phyloP scores from a whole-genome alignment of 2,329 filamentous ascomycete genomes.

The Parafenestella ontariensis region DNA sequence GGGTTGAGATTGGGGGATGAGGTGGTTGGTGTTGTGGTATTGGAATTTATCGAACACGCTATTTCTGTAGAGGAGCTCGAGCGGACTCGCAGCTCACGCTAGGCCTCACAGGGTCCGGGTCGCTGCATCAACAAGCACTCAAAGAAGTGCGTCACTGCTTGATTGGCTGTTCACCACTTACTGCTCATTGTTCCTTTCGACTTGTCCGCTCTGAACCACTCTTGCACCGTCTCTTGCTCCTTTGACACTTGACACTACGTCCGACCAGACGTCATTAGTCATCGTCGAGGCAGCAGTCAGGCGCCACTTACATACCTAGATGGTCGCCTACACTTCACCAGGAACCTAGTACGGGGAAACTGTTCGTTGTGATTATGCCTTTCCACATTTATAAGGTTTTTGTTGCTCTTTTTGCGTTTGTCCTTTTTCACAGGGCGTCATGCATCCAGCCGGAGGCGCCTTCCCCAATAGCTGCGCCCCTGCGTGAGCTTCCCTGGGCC shows the following conservation, averaged over 20 bases:
- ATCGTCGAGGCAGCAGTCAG: slow-evolving; percentile 5
- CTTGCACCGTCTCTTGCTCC: neutral
- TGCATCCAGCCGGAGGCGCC: slow-evolving; percentile 79
- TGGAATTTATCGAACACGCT: slow-evolving; percentile 4
- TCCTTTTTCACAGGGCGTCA: slow-evolving; percentile 52
- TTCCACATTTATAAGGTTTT: slow-evolving; percentile 23
- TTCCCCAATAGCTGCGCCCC: slow-evolving; percentile 77
- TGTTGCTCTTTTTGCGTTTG: slow-evolving; percentile 12
- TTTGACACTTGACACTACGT: neutral
- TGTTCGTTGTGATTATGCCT: neutral
- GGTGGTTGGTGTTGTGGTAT: slow-evolving; percentile 38
- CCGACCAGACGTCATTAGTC: slow-evolving; percentile 3
- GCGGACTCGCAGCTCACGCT: slow-evolving; percentile 6
- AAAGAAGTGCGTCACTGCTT: slow-evolving; percentile 17
- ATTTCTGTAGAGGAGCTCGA: slow-evolving; percentile 11
- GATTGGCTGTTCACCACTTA: slow-evolving; percentile 17
- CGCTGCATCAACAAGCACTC: slow-evolving; percentile 12
- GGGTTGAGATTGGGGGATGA: slow-evolving; percentile 17
- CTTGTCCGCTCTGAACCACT: slow-evolving; percentile 1
- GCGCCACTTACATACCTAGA: slow-evolving; percentile 20
- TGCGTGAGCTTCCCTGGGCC: slow-evolving; percentile 88
- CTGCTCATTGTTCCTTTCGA: slow-evolving; percentile 6
- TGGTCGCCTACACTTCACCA: slow-evolving; percentile 19
- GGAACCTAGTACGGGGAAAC: neutral
- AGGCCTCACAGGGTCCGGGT: neutral